Base-by-base conservation (phyloP, 495 filamentous ascomycete genomes). In the Pseudevernia furfuracea region DNA sequence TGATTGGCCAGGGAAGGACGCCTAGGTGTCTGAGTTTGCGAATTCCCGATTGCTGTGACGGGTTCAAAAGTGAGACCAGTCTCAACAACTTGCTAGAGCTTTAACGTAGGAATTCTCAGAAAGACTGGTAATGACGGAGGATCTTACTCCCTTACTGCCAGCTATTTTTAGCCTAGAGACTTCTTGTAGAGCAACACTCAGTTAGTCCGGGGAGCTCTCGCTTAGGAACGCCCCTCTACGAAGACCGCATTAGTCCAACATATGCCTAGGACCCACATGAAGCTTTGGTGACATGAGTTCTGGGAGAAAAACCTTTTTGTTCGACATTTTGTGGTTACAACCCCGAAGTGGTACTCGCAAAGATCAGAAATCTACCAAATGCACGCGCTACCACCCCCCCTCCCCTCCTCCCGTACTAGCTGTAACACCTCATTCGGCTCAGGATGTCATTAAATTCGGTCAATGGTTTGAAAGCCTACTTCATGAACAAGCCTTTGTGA, bases 21-120 rank as follows among this genome's bases (percentile, higher is more conserved):
- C 41, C 41, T 44, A 44, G 41, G 41, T 58, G 56, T 30, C 7
- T 34, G 57, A 32, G 57, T 41, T 37, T 7, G 57, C 57, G n/a
- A 59, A 32, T 25, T n/a, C 30, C 5, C 14, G 32, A 37, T 30
- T 58, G 25, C 34, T 58, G 55, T 38, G 12, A 38, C 28, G 1
- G 52, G 52, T 56, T 17, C n/a, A 56, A 55, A 56, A 34, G 52
- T 56, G 52, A 56, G 52, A 56, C 55, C 55, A 10, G 55, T 58
- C 55, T 38, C 32, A 21, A 58, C 21, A 39, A 37, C 36, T 37
- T 21, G 36, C 57, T 39, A 37, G 36, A 59, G 3, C 32, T 23
- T 25, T 37, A 38, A 39, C 1, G 36, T 59, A 59, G 57, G 19
- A 59, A 59, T 59, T 59, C 34, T 59, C 19, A 39, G 17, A 17